A percentile compares a stretch with the other conserved stretches of the same genome.
Conservation (phyloP, 2,329 filamentous ascomycete genomes). For the Periconia sp. region DNA sequence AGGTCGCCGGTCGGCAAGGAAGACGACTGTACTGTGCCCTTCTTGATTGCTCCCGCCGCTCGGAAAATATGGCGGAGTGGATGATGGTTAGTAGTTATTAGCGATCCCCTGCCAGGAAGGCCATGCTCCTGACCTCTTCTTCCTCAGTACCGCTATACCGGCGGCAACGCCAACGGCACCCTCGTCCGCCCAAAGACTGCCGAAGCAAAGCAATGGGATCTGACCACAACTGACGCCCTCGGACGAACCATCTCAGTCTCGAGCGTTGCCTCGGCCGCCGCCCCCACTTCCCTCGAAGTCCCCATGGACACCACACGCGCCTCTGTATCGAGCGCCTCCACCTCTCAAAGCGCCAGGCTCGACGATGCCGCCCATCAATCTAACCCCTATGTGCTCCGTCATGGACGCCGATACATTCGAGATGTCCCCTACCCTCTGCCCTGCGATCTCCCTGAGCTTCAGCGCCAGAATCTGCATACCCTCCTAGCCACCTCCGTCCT, state of each 20-base stretch:
- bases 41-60: slow-evolving; percentile 1
- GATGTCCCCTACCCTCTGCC: slow-evolving; percentile 85
- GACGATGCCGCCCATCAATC: slow-evolving; percentile 18
- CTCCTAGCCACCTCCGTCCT: slow-evolving; percentile 80
- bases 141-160: slow-evolving; percentile 39
- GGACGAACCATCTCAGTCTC: slow-evolving; percentile 37
- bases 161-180: slow-evolving; percentile 25
- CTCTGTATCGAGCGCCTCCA: slow-evolving; percentile 43
- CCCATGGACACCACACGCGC: slow-evolving; percentile 41
- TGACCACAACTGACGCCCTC: slow-evolving; percentile 38
- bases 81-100: slow-evolving; percentile 30
- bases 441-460: slow-evolving; percentile 81
- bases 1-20: slow-evolving; percentile 15
- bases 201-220: slow-evolving; percentile 41
- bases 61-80: slow-evolving; percentile 35
- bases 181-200: slow-evolving; percentile 33
- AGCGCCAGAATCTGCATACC: slow-evolving; percentile 83
- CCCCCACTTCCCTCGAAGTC: slow-evolving; percentile 15
- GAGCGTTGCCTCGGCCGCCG: slow-evolving; percentile 17
- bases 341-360: slow-evolving; percentile 35
- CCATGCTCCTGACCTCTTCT: slow-evolving; percentile 20
- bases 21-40: no score
- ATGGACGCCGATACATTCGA: slow-evolving; percentile 81
- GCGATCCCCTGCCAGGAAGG: slow-evolving; percentile 11
- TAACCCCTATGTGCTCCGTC: slow-evolving; percentile 65